A percentile compares a stretch with the other conserved stretches of the same genome.
Conservation (phyloP, 352 stramenopile species). For the Halophytophthora polymorphica region DNA sequence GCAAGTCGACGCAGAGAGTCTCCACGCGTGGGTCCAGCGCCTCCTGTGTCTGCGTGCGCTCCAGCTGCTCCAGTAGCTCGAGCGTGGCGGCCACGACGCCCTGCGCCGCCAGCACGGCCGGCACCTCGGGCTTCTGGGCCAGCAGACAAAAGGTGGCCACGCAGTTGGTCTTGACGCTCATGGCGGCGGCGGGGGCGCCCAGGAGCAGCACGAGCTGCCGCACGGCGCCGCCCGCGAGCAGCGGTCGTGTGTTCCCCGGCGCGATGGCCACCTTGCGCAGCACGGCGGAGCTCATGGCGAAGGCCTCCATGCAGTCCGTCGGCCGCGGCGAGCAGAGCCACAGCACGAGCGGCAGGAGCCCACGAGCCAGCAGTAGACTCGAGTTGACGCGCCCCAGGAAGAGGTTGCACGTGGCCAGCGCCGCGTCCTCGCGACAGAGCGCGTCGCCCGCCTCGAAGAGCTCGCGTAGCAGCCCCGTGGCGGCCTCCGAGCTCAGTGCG, state of each 20-base stretch:
- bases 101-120: conserved; percentile 42
- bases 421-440: conserved; percentile 42
- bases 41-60: conserved; percentile 7
- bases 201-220: conserved; percentile 49
- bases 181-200: conserved; percentile 15
- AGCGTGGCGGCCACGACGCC: conserved; percentile 56
- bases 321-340: conserved; percentile 34
- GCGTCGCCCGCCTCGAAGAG: conserved; percentile 46
- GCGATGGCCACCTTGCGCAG: conserved; percentile 65
- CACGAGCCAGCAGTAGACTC: conserved; percentile 37
- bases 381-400: conserved; percentile 68
- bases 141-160: conserved; percentile 64
- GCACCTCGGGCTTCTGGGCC: conserved; percentile 41
- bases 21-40: conserved; percentile 33
- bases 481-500: conserved; percentile 34
- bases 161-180: conserved; percentile 68
- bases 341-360: conserved; percentile 52
- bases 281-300: conserved; percentile 49
- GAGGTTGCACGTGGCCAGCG: conserved; percentile 61
- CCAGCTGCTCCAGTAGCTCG: conserved; percentile 40
- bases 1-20: conserved; percentile 65
- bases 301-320: conserved; percentile 16
- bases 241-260: conserved; percentile 59
- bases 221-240: conserved; percentile 58
- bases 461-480: conserved; percentile 39